phyloP scores from a whole-genome alignment of 805 yeast species.

The Wickerhamomyces xylosicus region DNA sequence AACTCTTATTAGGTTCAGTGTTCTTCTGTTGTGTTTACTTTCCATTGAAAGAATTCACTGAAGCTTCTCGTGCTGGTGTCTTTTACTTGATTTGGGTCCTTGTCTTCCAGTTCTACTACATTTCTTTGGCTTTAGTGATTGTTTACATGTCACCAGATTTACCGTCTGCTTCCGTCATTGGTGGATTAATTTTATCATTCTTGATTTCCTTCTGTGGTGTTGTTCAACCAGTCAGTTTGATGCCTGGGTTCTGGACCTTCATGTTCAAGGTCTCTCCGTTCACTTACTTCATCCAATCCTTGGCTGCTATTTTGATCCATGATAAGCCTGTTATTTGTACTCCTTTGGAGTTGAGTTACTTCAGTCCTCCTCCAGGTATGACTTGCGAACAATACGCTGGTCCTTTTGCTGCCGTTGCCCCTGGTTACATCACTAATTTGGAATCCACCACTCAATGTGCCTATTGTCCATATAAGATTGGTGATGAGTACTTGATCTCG shows the following conservation, averaged over 20 bases:
- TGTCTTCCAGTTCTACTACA: slow-evolving; percentile 31
- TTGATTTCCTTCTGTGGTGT: slow-evolving; percentile 28
- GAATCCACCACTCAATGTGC: slow-evolving; percentile 38
- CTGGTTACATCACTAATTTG: slow-evolving; percentile 11
- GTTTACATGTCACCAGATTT: slow-evolving; percentile 58
- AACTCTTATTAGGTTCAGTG: slow-evolving; percentile 35
- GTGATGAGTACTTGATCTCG: slow-evolving; percentile 47
- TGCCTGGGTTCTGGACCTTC: slow-evolving; percentile 71
- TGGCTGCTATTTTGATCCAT: slow-evolving; percentile 39
- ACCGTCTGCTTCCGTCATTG: slow-evolving; percentile 55
- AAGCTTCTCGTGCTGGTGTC: slow-evolving; percentile 39
- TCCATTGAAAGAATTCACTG: slow-evolving; percentile 32
- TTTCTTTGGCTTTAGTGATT: slow-evolving; percentile 38
- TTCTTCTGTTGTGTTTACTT: slow-evolving; percentile 43
- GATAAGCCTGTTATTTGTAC: slow-evolving; percentile 41
- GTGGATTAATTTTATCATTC: slow-evolving; percentile 29
- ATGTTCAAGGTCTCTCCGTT: slow-evolving; percentile 60
- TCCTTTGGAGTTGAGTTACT: slow-evolving; percentile 34
- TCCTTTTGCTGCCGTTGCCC: slow-evolving; percentile 23
- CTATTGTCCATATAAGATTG: slow-evolving; percentile 46
- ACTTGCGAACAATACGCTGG: slow-evolving; percentile 50
- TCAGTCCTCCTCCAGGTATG: slow-evolving; percentile 43
- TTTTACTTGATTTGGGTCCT: slow-evolving; percentile 34
- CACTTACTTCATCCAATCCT: slow-evolving; percentile 45
- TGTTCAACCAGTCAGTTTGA: slow-evolving; percentile 24